Conservation (phyloP, 176 grass and related monocot genomes). For the Sorghum bicolor region Sorghum_bicolor_NCBIv3 NC_012872.2:69639001-69639500, state of each 20-base stretch:
- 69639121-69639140: background rate
- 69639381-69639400: background rate
- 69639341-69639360: background rate
- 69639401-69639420: background rate
- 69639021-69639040: conserved; percentile 21
- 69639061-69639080: conserved; percentile 21
- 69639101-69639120: background rate
- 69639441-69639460: conserved; percentile 24
- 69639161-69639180: background rate
- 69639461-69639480: conserved; percentile 25
- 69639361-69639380: background rate
- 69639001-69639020: background rate
- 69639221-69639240: background rate
- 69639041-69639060: conserved; percentile 27
- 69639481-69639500: conserved; percentile 34
- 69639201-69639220: conserved; percentile 20
- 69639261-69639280: background rate
- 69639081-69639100: background rate
- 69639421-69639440: background rate
- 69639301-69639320: background rate
- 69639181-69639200: conserved; percentile 8
- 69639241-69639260: conserved; percentile 9
- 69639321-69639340: conserved; percentile 3
- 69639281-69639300: conserved; percentile 19
- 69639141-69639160: background rate